Base-by-base conservation (phyloP, 345 rosid species). In the Heritiera fomes region DNA sequence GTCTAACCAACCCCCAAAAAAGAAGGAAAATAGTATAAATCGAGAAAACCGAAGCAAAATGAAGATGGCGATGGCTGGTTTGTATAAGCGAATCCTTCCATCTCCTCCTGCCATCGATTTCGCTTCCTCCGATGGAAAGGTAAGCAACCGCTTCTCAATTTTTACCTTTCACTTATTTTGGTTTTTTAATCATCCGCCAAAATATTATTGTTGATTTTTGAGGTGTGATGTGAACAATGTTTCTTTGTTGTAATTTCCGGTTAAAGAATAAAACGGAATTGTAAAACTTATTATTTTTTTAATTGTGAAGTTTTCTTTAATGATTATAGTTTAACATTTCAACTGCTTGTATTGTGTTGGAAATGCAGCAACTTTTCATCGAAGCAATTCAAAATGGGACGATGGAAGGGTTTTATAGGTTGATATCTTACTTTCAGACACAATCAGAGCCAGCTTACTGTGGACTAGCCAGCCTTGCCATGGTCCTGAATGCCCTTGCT, bases 371-470 rank as follows among this genome's bases (percentile, higher is more conserved):
- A 88, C 92, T 95, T 75, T 95, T 95, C 82, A 78, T 80, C 8
- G 98, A 95, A 81, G 91, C 98, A 7, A 89, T 93, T 85, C 95
- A 91, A 82, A 86, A 88, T 61, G 98, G 97, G 10, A 93, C 98
- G 1, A 92, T 93, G 98, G 98, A 95, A 85, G 94, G 98, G 13
- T 95, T 93, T 80, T 95, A 87, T 74, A 88, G 82, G 87, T 80
- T 95, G 82, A 89, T 93, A 78, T 93, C 98, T 43, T 84, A 90
- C 80, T 95, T 91, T 47, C 97, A 95, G 83, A 95, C 98, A 1
- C 98, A 95, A 56, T 95, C 98, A 0, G 98, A 95, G 88, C 97
- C 98, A 17, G 97, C 95, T 0, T 93, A 85, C 81, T 95, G 97
- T 83, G 98, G 98, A 34, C 81, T 91, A 77, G 98, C 98, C 40